Evolutionary conservation across 495 filamentous ascomycete genomes (phyloP), one percentile per base, ranked within the genome.

Genomic region (Geoglossum glabrum): DNA sequence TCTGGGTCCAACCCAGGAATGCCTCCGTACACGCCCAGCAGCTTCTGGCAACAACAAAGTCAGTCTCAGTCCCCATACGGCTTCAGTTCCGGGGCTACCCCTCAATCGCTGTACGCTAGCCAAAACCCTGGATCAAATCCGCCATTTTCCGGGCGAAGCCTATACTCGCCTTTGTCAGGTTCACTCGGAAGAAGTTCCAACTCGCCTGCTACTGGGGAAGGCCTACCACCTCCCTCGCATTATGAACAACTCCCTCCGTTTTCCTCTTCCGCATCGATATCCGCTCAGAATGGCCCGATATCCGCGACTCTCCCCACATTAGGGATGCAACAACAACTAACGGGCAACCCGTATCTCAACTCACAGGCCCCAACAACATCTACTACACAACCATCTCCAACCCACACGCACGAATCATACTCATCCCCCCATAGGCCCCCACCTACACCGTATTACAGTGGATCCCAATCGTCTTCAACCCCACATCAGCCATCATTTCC

Each of bases 361-460:
- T 57, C 55, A 47, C 63, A 59, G 17, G 11, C 68, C 10, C 68
- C 68, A 27, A 64, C 31, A 17, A 73, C 76, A 1, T 78, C 81
- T 50, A 73, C 76, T 7, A 70, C 84, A n/a, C 76, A 81, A 5
- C 74, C 79, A 13, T 76, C 77, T 36, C 73, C 80, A 15, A 68
- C 81, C n/a, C 73, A 78, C 28, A 72, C 78, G 5, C 76, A 81
- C 54, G 83, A 87, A 55, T 72, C 70, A 10, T 88, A 83, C 63
- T 72, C 70, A 13, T 72, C 70, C 8, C 47, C 40, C 55, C 64
- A 78, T 43, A 76, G 85, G 62, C 72, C 76, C 19, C 78, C 77
- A 23, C 76, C 80, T 30, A 80, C 77, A 2, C 75, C 78, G 15
- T 82, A 80, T 58, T 83, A 79, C 61, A 75, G 74, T 54, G 57